Percentiles rank a stretch among this genome's conserved stretches.
phyloP scores from a whole-genome alignment of 257 asterid species.

The Capsicum chinense region DNA sequence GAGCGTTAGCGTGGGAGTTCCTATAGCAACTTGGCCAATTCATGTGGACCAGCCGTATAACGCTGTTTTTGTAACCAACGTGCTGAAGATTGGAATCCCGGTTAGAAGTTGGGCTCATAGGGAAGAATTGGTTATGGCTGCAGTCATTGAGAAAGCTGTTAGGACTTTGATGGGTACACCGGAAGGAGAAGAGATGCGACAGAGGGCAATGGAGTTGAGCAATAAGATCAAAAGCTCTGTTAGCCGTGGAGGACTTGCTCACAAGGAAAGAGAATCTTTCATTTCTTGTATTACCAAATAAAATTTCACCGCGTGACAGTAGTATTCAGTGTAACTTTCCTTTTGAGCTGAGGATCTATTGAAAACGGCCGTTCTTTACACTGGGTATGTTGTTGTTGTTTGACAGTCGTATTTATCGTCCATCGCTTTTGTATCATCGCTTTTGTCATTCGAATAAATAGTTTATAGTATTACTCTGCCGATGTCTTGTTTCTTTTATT shows the following conservation, averaged over 20 bases:
- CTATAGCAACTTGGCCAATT: constrained; percentile 23
- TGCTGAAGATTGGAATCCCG: constrained; percentile 15
- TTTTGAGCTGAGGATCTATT: too few species aligned
- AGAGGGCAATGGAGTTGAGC: not conserved
- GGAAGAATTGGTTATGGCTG: constrained; percentile 16
- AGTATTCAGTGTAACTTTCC: not conserved
- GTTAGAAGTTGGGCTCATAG: constrained; percentile 16
- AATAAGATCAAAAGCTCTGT: constrained; percentile 9
- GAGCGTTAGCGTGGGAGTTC: constrained; percentile 15
- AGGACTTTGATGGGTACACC: not conserved
- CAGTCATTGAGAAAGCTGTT: not conserved
- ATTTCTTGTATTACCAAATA: constrained; percentile 23
- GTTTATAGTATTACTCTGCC: too few species aligned
- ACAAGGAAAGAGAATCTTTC: constrained; percentile 12
- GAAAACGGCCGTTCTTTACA: too few species aligned
- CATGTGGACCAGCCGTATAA: constrained; percentile 10
- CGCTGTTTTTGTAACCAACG: not conserved
- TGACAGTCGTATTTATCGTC: too few species aligned
- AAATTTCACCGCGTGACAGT: not conserved
- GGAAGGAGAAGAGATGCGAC: not conserved
- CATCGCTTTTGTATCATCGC: too few species aligned
- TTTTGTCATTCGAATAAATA: too few species aligned
- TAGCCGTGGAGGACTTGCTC: not conserved
- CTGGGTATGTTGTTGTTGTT: too few species aligned
- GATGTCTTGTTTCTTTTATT: too few species aligned